These are phyloP conservation scores for Centella asiatica DNA, from an alignment of 129 eudicot species.

Conservation along the genomic window DNA sequence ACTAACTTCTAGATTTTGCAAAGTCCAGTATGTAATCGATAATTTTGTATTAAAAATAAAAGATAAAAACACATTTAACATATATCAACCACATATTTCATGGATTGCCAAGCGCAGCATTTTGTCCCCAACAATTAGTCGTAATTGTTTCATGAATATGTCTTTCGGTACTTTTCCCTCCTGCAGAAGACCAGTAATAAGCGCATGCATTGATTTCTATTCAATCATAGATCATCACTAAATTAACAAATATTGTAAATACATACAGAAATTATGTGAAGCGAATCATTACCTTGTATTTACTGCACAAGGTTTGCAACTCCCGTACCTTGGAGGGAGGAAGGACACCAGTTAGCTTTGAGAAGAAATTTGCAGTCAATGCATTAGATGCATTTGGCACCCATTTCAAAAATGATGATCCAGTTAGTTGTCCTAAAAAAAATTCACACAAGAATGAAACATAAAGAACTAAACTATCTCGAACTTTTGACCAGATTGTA, in stretches of 20 bases:
- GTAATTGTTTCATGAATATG: conserved; percentile 25
- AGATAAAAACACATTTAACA: conserved; percentile 15
- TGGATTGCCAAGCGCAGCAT: conserved; percentile 21
- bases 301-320: conserved; percentile 16
- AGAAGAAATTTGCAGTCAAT: conserved; percentile 17
- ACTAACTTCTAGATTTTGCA: not conserved
- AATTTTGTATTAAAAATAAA: no score
- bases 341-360: conserved; percentile 20
- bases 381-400: conserved; percentile 12
- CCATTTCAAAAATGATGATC: conserved; percentile 3
- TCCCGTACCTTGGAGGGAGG: conserved; percentile 24
- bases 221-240: not conserved
- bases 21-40: not conserved
- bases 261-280: not conserved
- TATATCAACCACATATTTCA: conserved; percentile 23
- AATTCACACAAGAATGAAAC: not conserved
- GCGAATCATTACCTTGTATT: conserved; percentile 25
- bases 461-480: not conserved
- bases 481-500: not conserved
- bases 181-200: conserved; percentile 13
- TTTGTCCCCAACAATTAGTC: conserved; percentile 33
- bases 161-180: conserved; percentile 31
- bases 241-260: not conserved
- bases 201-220: not conserved
- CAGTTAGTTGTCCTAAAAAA: not conserved